These are phyloP conservation scores for Fonsecaea pedrosoi DNA, from an alignment of 2,329 filamentous ascomycete species.

Conservation along the genomic window DNA sequence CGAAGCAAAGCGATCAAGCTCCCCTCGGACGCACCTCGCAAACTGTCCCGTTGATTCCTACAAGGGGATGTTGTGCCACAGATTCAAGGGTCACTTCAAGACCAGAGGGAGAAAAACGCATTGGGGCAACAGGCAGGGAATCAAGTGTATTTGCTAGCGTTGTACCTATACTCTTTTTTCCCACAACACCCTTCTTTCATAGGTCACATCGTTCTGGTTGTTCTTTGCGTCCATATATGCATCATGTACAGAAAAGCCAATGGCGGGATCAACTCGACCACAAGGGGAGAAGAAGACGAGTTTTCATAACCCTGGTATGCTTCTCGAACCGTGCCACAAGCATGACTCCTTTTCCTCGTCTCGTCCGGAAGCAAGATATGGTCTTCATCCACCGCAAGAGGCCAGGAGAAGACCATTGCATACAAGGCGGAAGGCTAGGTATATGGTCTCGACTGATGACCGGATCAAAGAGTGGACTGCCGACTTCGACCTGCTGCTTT, in stretches of 20 bases:
- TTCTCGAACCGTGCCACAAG: not conserved
- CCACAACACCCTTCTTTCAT: not conserved
- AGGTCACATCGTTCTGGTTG: not conserved
- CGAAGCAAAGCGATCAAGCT: constrained; percentile 11
- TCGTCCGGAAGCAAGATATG: not conserved
- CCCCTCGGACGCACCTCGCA: constrained; percentile 5
- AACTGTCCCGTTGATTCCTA: not conserved
- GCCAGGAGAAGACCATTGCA: not conserved
- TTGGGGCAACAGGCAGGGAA: not conserved
- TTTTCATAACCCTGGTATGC: constrained; percentile 12
- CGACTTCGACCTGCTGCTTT: too few relatives aligned
- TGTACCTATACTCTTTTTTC: not conserved
- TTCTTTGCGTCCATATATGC: not conserved
- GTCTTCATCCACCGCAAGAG: not conserved
- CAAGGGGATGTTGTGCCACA: not conserved
- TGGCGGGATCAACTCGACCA: constrained; percentile 18
- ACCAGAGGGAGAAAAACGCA: not conserved
- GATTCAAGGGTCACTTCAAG: not conserved
- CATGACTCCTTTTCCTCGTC: not conserved
- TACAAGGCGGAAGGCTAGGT: too few relatives aligned
- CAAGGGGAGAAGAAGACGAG: constrained; percentile 6
- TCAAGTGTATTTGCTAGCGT: not conserved
- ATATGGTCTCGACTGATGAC: too few relatives aligned
- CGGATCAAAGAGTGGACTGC: too few relatives aligned
- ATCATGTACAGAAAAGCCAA: constrained; percentile 24